Evolutionary conservation across 805 yeast species (phyloP), one percentile per base, ranked within the genome.

Genomic region (Torulaspora delbrueckii): DNA sequence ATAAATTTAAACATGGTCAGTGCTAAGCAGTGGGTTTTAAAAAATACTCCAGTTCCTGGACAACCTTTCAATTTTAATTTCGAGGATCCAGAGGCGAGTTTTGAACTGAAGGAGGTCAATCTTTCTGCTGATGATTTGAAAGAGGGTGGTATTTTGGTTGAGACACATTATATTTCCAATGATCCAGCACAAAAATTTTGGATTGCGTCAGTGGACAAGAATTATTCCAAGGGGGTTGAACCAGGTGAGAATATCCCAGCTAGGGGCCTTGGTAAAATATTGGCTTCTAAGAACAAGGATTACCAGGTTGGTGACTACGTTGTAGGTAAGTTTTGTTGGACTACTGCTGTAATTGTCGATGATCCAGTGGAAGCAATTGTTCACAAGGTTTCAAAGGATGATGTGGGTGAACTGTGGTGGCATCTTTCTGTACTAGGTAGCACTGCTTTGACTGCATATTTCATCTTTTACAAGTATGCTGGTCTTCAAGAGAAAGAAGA

Each of bases 391-490:
- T 49, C 55, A 28, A 44, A 42, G 35, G 46, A 50, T 6, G 40
- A 50, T 10, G 60, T 57, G 19, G 57, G 43, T n/a, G 74, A 76
- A 19, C 59, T 75, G 40, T 65, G 70, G 46, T 62, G 73, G 59
- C 77, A 70, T 55, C 53, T 79, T 42, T 74, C 76, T 28, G 66
- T 73, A 3, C 62, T 78, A 16, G 87, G 86, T 30, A 51, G 75
- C 49, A 79, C 85, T 8, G 76, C 82, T 0, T 53, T 80, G 48
- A 81, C 87, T 24, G 84, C 86, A 1, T 81, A 78, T 66, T 67
- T 74, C 51, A 81, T 81, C 9, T 69, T 79, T 45, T 65, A 59
- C 48, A 71, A 72, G 32, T 71, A 78, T 45, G 81, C 79, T n/a
- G 63, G 71, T 37, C 60, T 79, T 46, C 58, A 65, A 44, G 68